Percentiles rank a stretch among this genome's conserved stretches.
phyloP scores from a whole-genome alignment of 2,329 filamentous ascomycete genomes.

The Cladophialophora bantiana region DNA sequence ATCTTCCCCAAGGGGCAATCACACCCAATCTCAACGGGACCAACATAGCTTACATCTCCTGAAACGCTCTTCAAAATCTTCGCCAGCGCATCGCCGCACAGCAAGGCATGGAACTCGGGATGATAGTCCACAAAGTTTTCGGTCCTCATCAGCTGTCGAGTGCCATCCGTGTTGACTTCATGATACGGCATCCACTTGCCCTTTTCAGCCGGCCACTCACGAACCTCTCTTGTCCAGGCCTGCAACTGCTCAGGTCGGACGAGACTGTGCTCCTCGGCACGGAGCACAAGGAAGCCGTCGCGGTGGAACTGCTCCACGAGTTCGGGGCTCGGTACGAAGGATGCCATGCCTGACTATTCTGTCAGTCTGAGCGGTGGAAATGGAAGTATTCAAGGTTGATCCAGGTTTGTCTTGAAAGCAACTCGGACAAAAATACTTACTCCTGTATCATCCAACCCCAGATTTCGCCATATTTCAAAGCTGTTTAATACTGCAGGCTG shows the following conservation, averaged over 20 bases:
- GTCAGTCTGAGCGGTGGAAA: neutral
- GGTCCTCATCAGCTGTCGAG: constrained; percentile 46
- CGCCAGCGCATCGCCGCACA: constrained; percentile 42
- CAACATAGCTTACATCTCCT: constrained; percentile 39
- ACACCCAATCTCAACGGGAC: neutral
- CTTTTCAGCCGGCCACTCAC: constrained; percentile 43
- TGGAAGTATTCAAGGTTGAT: neutral
- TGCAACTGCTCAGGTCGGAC: constrained; percentile 41
- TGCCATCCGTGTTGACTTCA: constrained; percentile 45
- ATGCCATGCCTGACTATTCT: constrained; percentile 17
- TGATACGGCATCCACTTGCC: constrained; percentile 47
- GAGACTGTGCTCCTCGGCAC: constrained; percentile 42
- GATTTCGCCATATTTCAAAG: neutral
- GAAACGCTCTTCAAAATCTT: constrained; percentile 43
- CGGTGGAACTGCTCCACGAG: constrained; percentile 41
- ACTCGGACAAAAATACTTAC: neutral
- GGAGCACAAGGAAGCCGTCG: constrained; percentile 43
- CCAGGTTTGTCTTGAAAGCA: neutral
- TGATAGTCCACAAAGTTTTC: constrained; percentile 47
- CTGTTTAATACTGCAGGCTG: constrained; percentile 20
- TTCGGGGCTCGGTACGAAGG: constrained; percentile 37
- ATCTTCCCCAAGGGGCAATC: neutral
- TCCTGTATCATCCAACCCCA: neutral
- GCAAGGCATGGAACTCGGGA: constrained; percentile 40
- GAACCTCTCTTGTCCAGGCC: constrained; percentile 42